A percentile compares a stretch with the other conserved stretches of the same genome.
These are phyloP conservation scores for Saturnispora kantuleensis DNA, from an alignment of 805 yeast genomes.

Conservation along the genomic window DNA sequence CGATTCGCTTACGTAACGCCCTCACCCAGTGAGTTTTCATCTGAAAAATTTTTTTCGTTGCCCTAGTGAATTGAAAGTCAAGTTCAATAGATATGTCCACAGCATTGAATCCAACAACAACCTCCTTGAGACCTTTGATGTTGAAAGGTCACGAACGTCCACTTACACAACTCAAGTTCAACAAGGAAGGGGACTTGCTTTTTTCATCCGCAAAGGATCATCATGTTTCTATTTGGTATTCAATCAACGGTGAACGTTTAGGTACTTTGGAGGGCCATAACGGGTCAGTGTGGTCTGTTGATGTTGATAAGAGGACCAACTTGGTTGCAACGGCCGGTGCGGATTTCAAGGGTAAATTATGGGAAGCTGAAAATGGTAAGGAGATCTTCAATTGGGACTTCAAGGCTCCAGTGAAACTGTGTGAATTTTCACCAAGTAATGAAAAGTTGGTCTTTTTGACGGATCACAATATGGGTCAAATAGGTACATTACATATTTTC, in stretches of 20 bases:
- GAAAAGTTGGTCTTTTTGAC: slow-evolving; percentile 62
- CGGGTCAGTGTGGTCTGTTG: slow-evolving; percentile 95
- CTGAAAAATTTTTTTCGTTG: background rate
- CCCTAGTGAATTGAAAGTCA: background rate
- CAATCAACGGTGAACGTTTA: slow-evolving; percentile 91
- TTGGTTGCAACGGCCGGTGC: slow-evolving; percentile 84
- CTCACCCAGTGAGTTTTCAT: background rate
- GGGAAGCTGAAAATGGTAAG: slow-evolving; percentile 76
- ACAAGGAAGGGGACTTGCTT: slow-evolving; percentile 89
- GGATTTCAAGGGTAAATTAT: slow-evolving; percentile 74
- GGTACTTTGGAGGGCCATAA: slow-evolving; percentile 86
- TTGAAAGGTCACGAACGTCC: slow-evolving; percentile 97
- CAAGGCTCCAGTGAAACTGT: slow-evolving; percentile 84
- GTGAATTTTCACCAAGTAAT: slow-evolving; percentile 72
- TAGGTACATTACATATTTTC: slow-evolving; percentile 66
- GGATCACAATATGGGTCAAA: slow-evolving; percentile 86
- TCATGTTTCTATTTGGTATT: slow-evolving; percentile 85
- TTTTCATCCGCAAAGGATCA: slow-evolving; percentile 89
- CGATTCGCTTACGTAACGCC: background rate
- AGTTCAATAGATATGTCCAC: slow-evolving; percentile 5
- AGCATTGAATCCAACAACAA: slow-evolving; percentile 5
- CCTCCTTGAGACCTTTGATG: slow-evolving; percentile 54
- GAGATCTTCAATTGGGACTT: slow-evolving; percentile 62
- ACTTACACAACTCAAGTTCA: slow-evolving; percentile 89
- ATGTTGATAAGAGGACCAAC: slow-evolving; percentile 61